phyloP scores from a whole-genome alignment of 2,329 filamentous ascomycete genomes.

The Aschersonia sp. region DNA sequence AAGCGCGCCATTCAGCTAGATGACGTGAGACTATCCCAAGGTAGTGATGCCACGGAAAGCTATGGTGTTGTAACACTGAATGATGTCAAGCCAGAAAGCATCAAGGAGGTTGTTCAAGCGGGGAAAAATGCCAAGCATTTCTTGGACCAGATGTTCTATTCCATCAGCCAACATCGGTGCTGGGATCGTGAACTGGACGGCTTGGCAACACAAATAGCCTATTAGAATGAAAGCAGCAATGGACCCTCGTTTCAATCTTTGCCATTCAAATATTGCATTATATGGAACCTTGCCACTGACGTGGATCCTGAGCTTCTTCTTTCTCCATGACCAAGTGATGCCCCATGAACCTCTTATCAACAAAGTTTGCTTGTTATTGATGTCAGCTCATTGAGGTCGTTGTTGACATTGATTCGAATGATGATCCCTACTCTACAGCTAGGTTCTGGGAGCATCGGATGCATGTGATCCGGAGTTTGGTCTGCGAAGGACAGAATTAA shows the following conservation, averaged over 20 bases:
- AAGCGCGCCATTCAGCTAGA: conserved; percentile 28
- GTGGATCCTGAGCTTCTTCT: no score
- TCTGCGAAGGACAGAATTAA: not conserved
- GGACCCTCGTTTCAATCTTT: not conserved
- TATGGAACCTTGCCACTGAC: no score
- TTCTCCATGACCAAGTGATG: no score
- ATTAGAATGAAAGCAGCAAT: conserved; percentile 21
- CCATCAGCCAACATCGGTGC: conserved; percentile 59
- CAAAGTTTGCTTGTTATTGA: no score
- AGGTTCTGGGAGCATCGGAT: no score
- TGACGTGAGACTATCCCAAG: conserved; percentile 25
- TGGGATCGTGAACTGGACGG: conserved; percentile 64
- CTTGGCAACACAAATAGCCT: conserved; percentile 51
- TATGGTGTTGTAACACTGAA: conserved; percentile 66
- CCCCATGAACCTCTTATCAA: no score
- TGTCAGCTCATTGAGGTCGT: no score
- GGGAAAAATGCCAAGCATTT: conserved; percentile 56
- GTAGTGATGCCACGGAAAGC: conserved; percentile 39
- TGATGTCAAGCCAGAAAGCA: conserved; percentile 34
- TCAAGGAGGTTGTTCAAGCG: conserved; percentile 49
- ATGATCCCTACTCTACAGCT: no score
- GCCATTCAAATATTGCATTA: not conserved
- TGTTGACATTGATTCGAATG: no score
- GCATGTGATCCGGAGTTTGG: no score
- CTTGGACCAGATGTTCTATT: conserved; percentile 53